Conservation (phyloP, 2,329 filamentous ascomycete genomes). For the Alternaria alternata region DNA sequence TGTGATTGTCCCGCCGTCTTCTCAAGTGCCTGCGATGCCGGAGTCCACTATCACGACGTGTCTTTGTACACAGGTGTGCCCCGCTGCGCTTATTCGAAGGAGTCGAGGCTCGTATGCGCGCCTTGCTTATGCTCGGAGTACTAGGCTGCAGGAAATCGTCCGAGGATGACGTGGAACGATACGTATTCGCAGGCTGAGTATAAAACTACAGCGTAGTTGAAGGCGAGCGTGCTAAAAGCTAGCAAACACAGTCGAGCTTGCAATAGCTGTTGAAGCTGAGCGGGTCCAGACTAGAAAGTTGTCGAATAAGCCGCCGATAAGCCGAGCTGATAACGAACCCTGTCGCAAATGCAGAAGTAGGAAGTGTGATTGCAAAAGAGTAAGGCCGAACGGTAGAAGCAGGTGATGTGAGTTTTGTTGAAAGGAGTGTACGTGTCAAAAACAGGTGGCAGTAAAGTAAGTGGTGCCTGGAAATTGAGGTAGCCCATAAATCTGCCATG, state of each 20-base stretch:
- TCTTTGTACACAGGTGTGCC: conserved; percentile 8
- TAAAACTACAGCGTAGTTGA: neutral
- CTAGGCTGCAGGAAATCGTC: conserved; percentile 13
- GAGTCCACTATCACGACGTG: neutral
- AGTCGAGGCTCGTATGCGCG: conserved; percentile 8
- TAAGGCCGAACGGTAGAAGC: conserved; percentile 1
- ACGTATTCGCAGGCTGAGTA: neutral
- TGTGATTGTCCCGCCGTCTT: neutral
- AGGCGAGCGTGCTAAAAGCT: conserved; percentile 1
- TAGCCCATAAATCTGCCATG: conserved; percentile 24
- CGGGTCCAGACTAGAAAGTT: conserved; percentile 35
- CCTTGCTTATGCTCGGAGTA: conserved; percentile 11
- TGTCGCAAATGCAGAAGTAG: conserved; percentile 12
- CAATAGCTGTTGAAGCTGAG: conserved; percentile 16
- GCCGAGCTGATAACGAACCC: conserved; percentile 49
- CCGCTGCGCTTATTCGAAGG: conserved; percentile 16
- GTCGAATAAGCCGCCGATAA: conserved; percentile 41
- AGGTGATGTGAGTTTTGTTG: neutral
- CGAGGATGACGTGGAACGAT: conserved; percentile 5
- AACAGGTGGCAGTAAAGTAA: conserved; percentile 6
- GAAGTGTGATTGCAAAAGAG: conserved; percentile 4
- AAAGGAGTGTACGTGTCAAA: conserved; percentile 19
- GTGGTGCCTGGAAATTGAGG: conserved; percentile 21
- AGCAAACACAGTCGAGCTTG: conserved; percentile 4
- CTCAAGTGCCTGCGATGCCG: conserved; percentile 1